phyloP scores from a whole-genome alignment of 2,329 filamentous ascomycete species.

The Fusarium napiforme region DNA sequence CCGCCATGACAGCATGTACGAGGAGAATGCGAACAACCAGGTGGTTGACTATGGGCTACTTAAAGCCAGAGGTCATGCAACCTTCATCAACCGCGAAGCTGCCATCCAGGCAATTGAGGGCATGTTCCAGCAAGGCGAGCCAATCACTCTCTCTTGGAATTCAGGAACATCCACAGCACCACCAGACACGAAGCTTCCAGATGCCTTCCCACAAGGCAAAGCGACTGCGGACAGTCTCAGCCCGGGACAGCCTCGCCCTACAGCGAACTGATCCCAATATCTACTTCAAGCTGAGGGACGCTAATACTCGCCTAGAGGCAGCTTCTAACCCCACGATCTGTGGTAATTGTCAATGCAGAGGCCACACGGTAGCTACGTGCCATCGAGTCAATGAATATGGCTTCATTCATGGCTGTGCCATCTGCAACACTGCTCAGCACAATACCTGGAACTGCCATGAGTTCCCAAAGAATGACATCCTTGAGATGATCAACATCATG shows the following conservation, averaged over 20 bases:
- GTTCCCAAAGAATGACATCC: neutral
- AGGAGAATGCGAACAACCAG: neutral
- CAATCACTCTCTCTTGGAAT: neutral
- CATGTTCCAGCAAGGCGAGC: neutral
- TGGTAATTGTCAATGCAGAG: neutral
- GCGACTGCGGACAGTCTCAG: neutral
- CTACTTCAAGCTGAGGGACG: neutral
- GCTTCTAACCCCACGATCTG: neutral
- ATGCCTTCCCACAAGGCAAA: neutral
- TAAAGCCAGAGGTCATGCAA: neutral
- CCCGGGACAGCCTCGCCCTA: neutral
- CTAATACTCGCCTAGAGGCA: neutral
- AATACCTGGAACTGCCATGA: neutral
- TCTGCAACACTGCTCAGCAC: neutral
- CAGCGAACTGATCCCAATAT: neutral
- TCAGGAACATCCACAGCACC: neutral
- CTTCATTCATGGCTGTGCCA: neutral
- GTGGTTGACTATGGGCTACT: neutral
- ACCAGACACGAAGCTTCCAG: too few species aligned
- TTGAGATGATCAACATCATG: neutral
- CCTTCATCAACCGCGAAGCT: neutral
- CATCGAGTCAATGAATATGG: neutral
- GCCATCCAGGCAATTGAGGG: neutral
- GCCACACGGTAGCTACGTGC: neutral
- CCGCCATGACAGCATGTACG: neutral